These are phyloP conservation scores for Alternaria brassicae DNA, from an alignment of 2,329 filamentous ascomycete species.

Conservation along the genomic window DNA sequence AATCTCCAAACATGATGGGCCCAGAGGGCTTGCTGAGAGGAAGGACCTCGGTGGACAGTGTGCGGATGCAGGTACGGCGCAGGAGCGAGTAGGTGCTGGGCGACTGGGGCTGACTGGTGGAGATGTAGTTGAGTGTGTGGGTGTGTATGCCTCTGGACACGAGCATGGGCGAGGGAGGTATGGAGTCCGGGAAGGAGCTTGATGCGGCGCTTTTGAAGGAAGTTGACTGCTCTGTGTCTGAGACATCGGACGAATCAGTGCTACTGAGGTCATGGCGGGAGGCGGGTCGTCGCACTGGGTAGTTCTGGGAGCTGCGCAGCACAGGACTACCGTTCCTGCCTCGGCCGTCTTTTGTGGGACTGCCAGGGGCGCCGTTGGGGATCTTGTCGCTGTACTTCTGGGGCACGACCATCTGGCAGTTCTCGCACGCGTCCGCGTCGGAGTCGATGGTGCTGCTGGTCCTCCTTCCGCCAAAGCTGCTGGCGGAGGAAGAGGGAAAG, in stretches of 20 bases:
- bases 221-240: slow-evolving; percentile 49
- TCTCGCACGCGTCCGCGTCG: slow-evolving; percentile 63
- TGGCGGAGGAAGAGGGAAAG: slow-evolving; percentile 40
- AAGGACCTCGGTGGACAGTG: slow-evolving; percentile 63
- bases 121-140: slow-evolving; percentile 65
- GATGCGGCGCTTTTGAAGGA: slow-evolving; percentile 45
- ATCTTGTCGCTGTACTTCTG: slow-evolving; percentile 62
- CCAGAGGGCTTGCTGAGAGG: slow-evolving; percentile 64
- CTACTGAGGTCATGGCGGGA: slow-evolving; percentile 41
- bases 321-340: slow-evolving; percentile 62
- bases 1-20: slow-evolving; percentile 65
- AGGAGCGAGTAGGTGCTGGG: slow-evolving; percentile 62
- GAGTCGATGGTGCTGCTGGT: slow-evolving; percentile 51
- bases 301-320: slow-evolving; percentile 61
- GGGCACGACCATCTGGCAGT: slow-evolving; percentile 63
- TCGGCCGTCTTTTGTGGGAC: slow-evolving; percentile 57
- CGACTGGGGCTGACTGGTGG: slow-evolving; percentile 63
- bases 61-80: slow-evolving; percentile 64
- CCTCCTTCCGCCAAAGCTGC: slow-evolving; percentile 41
- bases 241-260: slow-evolving; percentile 47
- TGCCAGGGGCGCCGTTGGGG: slow-evolving; percentile 61
- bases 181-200: slow-evolving; percentile 41
- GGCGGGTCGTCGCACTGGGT: slow-evolving; percentile 57
- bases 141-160: slow-evolving; percentile 55
- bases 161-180: slow-evolving; percentile 53